Evolutionary conservation across 352 stramenopile genomes (phyloP).

Genomic region (Phytophthora cactorum): DNA sequence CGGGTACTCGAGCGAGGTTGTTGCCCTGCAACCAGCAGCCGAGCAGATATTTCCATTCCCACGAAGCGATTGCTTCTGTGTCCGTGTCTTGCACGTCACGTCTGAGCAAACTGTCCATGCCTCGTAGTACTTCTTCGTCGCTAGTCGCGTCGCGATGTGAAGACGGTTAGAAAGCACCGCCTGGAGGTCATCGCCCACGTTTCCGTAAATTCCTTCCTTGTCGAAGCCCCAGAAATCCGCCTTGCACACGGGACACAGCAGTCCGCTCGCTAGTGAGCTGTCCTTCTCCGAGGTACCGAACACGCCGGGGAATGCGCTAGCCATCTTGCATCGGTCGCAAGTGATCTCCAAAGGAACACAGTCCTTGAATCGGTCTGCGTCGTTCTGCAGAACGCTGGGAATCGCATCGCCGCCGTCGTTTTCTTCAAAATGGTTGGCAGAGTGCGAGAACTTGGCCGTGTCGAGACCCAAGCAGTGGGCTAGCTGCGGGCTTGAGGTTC

Average conservation of each 20-base stretch:
- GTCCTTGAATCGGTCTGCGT: conserved; percentile 91
- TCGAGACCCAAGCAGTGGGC: conserved; percentile 97
- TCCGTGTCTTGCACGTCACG: conserved; percentile 93
- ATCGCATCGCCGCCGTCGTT: conserved; percentile 87
- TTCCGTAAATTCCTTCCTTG: conserved; percentile 75
- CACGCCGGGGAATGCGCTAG: conserved; percentile 77
- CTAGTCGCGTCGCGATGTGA: conserved; percentile 77
- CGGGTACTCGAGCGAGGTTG: conserved; percentile 88
- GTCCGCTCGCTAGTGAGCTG: conserved; percentile 45
- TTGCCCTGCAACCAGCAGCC: conserved; percentile 91
- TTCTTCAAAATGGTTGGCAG: conserved; percentile 85
- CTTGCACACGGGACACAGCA: conserved; percentile 77
- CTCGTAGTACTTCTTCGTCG: conserved; percentile 91
- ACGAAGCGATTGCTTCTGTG: conserved; percentile 95
- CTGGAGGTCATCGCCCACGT: conserved; percentile 75
- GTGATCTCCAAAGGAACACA: conserved; percentile 81
- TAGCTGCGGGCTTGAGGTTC: conserved; percentile 94
- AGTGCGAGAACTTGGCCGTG: conserved; percentile 93
- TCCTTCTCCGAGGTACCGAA: conserved; percentile 53
- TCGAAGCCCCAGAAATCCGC: conserved; percentile 87
- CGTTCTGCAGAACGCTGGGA: conserved; percentile 87
- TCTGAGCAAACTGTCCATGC: conserved; percentile 95
- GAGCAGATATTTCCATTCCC: conserved; percentile 94
- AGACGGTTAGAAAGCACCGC: conserved; percentile 85
- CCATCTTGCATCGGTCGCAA: conserved; percentile 70